Percentiles rank a stretch among this genome's conserved stretches.
These are phyloP conservation scores for Aspergillus eucalypticola DNA, from an alignment of 2,329 filamentous ascomycete genomes.

Conservation along the genomic window DNA sequence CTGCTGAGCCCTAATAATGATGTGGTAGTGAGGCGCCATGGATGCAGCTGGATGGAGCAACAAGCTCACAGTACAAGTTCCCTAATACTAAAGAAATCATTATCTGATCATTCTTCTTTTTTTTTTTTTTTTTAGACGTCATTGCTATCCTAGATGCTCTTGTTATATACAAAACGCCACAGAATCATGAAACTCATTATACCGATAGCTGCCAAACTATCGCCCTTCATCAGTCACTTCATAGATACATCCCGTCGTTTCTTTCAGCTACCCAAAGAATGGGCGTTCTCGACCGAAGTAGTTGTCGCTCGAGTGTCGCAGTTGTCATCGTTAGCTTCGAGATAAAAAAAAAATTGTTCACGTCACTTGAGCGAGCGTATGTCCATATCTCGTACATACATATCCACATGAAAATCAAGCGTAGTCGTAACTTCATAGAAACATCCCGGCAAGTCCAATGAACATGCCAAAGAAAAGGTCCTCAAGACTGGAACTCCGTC, in stretches of 20 bases:
- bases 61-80: background rate
- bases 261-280: slow-evolving; percentile 4
- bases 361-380: slow-evolving; percentile 1
- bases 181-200: slow-evolving; percentile 5
- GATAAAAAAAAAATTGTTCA: slow-evolving; percentile 3
- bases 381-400: slow-evolving; percentile 4
- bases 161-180: slow-evolving; percentile 4
- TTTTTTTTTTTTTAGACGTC: background rate
- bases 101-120: background rate
- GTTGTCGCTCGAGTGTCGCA: background rate
- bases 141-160: background rate
- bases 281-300: slow-evolving; percentile 2
- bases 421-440: slow-evolving; percentile 33
- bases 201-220: slow-evolving; percentile 1
- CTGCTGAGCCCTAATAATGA: slow-evolving; percentile 2
- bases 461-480: slow-evolving; percentile 44
- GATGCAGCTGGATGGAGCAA: background rate
- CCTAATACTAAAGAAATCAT: no score
- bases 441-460: slow-evolving; percentile 50
- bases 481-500: slow-evolving; percentile 42
- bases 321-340: background rate
- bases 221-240: slow-evolving; percentile 14
- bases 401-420: slow-evolving; percentile 1
- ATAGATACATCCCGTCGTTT: slow-evolving; percentile 11
- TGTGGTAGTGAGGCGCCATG: slow-evolving; percentile 6